A percentile compares a stretch with the other conserved stretches of the same genome.
These are phyloP conservation scores for Panicum virgatum DNA, from an alignment of 202 grass and related monocot species.

Conservation along the genomic window DNA sequence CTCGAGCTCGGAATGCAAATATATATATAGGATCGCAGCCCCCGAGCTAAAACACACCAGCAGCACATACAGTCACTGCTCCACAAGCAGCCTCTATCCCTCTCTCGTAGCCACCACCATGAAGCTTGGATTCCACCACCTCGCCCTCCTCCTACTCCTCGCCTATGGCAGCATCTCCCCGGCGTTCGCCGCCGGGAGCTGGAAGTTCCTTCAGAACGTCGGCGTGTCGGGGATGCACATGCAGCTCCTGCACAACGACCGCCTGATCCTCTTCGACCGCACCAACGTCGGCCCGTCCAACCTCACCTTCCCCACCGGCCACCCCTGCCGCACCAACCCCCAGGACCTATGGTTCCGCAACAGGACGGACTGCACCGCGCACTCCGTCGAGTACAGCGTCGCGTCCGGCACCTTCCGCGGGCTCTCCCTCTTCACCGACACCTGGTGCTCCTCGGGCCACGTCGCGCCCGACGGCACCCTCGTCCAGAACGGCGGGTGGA, in stretches of 20 bases:
- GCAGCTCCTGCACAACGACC: slow-evolving; percentile 89
- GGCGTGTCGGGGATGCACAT: slow-evolving; percentile 96
- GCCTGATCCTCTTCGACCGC: slow-evolving; percentile 76
- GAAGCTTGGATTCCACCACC: not conserved
- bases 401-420: slow-evolving; percentile 51
- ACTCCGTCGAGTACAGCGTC: slow-evolving; percentile 70
- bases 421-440: slow-evolving; percentile 69
- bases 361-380: slow-evolving; percentile 65
- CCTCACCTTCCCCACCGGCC: slow-evolving; percentile 54
- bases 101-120: slow-evolving; percentile 18
- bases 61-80: not conserved
- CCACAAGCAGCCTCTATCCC: not conserved
- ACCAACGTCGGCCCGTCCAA: slow-evolving; percentile 77
- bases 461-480: slow-evolving; percentile 66
- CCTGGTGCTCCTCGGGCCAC: slow-evolving; percentile 82
- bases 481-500: slow-evolving; percentile 75
- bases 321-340: slow-evolving; percentile 53
- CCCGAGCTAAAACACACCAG: slow-evolving; percentile 1
- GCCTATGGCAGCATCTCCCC: not conserved
- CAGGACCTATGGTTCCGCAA: slow-evolving; percentile 26
- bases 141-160: slow-evolving; percentile 27
- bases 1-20: not conserved
- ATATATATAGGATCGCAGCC: slow-evolving; percentile 25
- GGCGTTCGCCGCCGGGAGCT: slow-evolving; percentile 43
- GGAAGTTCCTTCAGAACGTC: slow-evolving; percentile 71